phyloP scores from a whole-genome alignment of 441 rosid species.

The Biscutella laevigata region DNA sequence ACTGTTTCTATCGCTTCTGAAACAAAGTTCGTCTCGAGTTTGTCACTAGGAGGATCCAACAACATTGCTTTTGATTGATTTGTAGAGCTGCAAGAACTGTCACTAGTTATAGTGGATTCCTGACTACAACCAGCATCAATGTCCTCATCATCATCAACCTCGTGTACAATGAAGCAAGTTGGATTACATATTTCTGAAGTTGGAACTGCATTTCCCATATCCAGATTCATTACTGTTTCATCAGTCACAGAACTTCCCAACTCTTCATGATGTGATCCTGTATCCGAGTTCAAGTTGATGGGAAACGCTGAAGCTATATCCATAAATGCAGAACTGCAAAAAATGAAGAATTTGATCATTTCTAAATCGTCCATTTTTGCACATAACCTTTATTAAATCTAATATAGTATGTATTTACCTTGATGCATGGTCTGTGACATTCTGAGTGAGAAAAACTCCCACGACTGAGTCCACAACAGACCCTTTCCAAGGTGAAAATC shows the following conservation, averaged over 20 bases:
- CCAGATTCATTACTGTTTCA: conserved; percentile 29
- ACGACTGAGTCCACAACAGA: conserved; percentile 57
- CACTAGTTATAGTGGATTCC: conserved; percentile 29
- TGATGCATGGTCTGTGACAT: conserved; percentile 58
- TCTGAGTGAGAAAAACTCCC: conserved; percentile 61
- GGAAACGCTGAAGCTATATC: conserved; percentile 58
- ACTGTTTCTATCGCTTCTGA: not conserved
- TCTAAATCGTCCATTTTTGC: conserved; percentile 9
- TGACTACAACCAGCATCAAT: conserved; percentile 37
- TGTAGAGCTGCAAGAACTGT: conserved; percentile 12
- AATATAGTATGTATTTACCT: no score
- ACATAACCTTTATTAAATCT: no score
- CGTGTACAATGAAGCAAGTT: conserved; percentile 35
- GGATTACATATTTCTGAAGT: conserved; percentile 31
- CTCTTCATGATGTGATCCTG: conserved; percentile 25
- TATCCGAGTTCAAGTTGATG: conserved; percentile 12
- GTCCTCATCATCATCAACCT: conserved; percentile 36
- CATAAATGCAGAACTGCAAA: conserved; percentile 58
- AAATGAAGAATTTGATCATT: conserved; percentile 2
- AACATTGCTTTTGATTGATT: conserved; percentile 24
- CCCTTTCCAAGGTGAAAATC: conserved; percentile 63
- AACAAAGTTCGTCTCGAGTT: conserved; percentile 12
- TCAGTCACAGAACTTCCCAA: conserved; percentile 27
- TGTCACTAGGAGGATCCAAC: conserved; percentile 22
- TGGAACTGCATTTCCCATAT: conserved; percentile 30